Base-by-base conservation (phyloP, 2,329 filamentous ascomycete genomes). In the Trichoderma koningii region DNA sequence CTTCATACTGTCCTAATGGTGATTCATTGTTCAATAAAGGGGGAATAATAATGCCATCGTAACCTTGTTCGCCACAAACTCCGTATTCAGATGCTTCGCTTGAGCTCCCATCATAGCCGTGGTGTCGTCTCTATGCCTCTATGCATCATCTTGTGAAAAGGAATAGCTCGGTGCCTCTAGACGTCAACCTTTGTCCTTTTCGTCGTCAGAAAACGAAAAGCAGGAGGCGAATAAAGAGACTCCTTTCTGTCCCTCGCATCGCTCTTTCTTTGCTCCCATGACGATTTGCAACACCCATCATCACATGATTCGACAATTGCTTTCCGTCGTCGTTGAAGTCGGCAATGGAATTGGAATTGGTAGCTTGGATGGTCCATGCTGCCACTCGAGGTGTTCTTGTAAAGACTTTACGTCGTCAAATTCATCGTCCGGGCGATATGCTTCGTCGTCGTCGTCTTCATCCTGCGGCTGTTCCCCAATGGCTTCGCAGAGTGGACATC, bases 401-500 rank as follows among this genome's bases (percentile, higher is more conserved):
- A 87, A 81, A 17, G 77, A 76, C 17, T 72, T 74, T 51, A 87
- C 71, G 68, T 80, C 78, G 50, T 80, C 79, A 69, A 85, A 85
- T 62, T 83, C 82, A 62, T 83, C 79, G 68, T 79, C 79, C 17
- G 82, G 82, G 30, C 76, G 77, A 57, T 81, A 76, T 42, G 79
- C 71, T 52, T 84, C 83, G 67, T 83, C 83, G 48, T 85, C 82
- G 67, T 81, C 82, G 65, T 83, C 81, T 48, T 77, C 72, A 48
- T 79, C 77, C 62, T 76, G 75, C 10, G 78, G 76, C 51, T 72
- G 71, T 42, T 79, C 78, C 30, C 80, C 79, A 63, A 81, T 82
- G 53, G 83, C 80, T 68, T 87, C 85, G 73, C 85, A 87, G 67
- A 81, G 84, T 2, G 84, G 83, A 65, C 85, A 87, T 38, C 83